These are phyloP conservation scores for Clavariopsis aquatica DNA, from an alignment of 495 filamentous ascomycete species.

Conservation along the genomic window DNA sequence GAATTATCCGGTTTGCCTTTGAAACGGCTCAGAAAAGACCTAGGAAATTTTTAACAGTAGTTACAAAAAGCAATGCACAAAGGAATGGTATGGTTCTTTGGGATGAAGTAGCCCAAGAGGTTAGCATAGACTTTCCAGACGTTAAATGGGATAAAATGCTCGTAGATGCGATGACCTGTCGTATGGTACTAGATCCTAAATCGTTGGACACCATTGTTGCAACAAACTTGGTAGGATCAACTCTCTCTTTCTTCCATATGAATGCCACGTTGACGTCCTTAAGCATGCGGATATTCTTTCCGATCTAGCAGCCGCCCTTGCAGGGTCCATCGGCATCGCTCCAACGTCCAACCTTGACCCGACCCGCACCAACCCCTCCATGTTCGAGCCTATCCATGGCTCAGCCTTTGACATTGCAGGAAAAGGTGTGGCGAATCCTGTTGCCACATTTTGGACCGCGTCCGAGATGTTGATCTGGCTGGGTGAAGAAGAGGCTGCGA, in stretches of 20 bases:
- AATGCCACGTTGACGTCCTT: background rate
- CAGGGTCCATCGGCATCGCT: conserved; percentile 45
- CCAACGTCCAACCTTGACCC: conserved; percentile 66
- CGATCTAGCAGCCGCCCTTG: conserved; percentile 51
- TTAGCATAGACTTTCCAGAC: conserved; percentile 42
- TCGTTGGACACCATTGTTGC: conserved; percentile 46
- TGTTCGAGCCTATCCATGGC: conserved; percentile 69
- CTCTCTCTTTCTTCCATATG: background rate
- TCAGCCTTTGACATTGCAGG: conserved; percentile 70
- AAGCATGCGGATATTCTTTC: conserved; percentile 46
- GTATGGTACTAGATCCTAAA: conserved; percentile 45
- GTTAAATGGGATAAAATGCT: conserved; percentile 46
- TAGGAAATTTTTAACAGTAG: conserved; percentile 44
- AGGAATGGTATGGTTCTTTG: conserved; percentile 47
- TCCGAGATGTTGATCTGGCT: conserved; percentile 69
- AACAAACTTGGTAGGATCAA: conserved; percentile 38
- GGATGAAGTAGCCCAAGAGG: conserved; percentile 43
- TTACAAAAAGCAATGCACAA: conserved; percentile 48
- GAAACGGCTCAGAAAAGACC: conserved; percentile 42
- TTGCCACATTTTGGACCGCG: conserved; percentile 69
- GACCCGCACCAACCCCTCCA: conserved; percentile 57
- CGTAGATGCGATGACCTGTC: conserved; percentile 47
- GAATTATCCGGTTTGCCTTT: conserved; percentile 47
- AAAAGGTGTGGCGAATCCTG: conserved; percentile 68
- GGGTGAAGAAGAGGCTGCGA: conserved; percentile 56